A percentile compares a stretch with the other conserved stretches of the same genome.
Conservation (phyloP, 208 protist genomes). For the Trichomonas vaginalis region DNA sequence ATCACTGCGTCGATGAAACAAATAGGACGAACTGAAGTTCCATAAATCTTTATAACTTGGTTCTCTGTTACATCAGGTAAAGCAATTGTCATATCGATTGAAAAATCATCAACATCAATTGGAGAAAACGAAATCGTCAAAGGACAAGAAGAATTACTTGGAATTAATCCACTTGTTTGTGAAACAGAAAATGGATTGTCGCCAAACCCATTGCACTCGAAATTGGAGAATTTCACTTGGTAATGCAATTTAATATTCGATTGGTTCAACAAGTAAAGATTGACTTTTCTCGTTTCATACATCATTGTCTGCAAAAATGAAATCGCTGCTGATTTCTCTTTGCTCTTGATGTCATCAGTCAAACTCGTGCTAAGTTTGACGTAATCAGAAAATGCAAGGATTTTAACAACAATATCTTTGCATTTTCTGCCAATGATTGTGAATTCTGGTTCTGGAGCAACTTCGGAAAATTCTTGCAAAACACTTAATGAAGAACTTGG, state of each 20-base stretch:
- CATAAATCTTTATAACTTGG: not conserved
- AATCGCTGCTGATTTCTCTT: slow-evolving; percentile 35
- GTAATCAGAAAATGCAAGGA: slow-evolving; percentile 24
- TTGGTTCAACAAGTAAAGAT: slow-evolving; percentile 62
- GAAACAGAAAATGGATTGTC: slow-evolving; percentile 51
- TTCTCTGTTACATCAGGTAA: not conserved
- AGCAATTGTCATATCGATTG: not conserved
- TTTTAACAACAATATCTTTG: not conserved
- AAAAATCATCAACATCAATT: slow-evolving; percentile 41
- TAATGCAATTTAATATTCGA: slow-evolving; percentile 47
- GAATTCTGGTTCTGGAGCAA: slow-evolving; percentile 25
- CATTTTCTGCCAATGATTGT: not conserved
- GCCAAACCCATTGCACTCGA: not conserved
- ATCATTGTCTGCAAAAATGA: slow-evolving; percentile 68
- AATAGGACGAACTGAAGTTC: not conserved
- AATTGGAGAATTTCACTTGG: not conserved
- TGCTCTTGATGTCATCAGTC: not conserved
- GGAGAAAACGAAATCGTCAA: slow-evolving; percentile 63
- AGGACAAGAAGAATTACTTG: slow-evolving; percentile 36
- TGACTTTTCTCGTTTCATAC: slow-evolving; percentile 60
- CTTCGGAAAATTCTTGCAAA: not conserved
- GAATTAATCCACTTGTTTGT: slow-evolving; percentile 48
- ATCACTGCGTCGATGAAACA: not conserved
- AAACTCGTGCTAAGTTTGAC: slow-evolving; percentile 18
- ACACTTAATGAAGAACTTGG: not conserved